Base-by-base conservation (phyloP, 2,329 filamentous ascomycete genomes). In the Clathrospora elynae region DNA sequence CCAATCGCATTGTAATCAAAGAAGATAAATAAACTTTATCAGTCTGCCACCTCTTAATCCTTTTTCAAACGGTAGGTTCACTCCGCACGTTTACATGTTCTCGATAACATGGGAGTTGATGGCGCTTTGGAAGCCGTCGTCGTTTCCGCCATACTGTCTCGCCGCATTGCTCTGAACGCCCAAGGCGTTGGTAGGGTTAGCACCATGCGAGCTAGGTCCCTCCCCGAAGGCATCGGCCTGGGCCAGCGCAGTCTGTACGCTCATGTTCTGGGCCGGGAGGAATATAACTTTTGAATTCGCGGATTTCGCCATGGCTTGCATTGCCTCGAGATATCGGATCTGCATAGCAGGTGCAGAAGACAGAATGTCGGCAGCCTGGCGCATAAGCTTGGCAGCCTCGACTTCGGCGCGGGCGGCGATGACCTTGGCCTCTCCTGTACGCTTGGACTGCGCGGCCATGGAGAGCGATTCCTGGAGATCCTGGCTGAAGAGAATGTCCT, bases 401-500 rank as follows among this genome's bases (percentile, higher is more conserved):
- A 99, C 93, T 59, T 99, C 93, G 22, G 93, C 93, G 71, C 93
- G 89, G 53, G 93, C 93, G 45, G 90, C 90, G 68, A 99, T 97
- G 69, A 99, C 90, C 80, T 99, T 99, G 76, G 87, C 90, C 74
- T 99, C 93, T 75, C 93, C 93, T 43, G 96, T 96, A 59, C 93
- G 87, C 86, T 97, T 97, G 78, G 87, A 90, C 80, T 99, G 93
- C 3, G 93, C 93, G 25, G 93, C 93, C 93, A 99, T 97, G 67
- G 89, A 95, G 35, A 99, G 83, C 12, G 88, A 93, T 66, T 97
- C 92, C 74, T 99, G 93, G 30, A 99, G 80, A 59, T 97, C 93
- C 66, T 90, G 84, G 74, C 85, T 90, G 82, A 99, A 99, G 70
- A 97, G 88, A 68, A 99, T 95, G 73, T 99, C 93, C 77, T 99